Evolutionary conservation across 345 rosid species (phyloP).

Genomic region (Microthlaspi erraticum): DNA sequence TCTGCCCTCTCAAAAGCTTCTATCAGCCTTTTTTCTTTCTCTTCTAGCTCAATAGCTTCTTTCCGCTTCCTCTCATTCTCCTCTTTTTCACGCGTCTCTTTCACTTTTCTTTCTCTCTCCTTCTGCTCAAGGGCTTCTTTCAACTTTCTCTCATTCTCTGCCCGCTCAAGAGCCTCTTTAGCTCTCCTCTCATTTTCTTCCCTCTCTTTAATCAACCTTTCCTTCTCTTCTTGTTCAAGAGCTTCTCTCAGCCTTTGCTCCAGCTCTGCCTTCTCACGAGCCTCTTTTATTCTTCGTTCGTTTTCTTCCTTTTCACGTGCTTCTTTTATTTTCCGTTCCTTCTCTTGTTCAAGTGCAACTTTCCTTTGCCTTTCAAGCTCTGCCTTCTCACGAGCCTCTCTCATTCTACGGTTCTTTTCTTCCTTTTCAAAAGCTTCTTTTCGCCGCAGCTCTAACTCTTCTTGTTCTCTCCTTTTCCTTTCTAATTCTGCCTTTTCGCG

Average conservation of each 20-base stretch:
- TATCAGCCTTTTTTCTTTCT: constrained; percentile 42
- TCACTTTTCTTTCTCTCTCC: constrained; percentile 46
- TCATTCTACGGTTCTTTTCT: constrained; percentile 52
- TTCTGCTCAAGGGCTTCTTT: constrained; percentile 43
- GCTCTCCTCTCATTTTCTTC: constrained; percentile 55
- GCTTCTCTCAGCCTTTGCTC: constrained; percentile 49
- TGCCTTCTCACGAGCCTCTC: constrained; percentile 47
- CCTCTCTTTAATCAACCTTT: constrained; percentile 53
- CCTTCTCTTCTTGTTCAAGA: constrained; percentile 55
- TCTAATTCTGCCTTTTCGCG: constrained; percentile 45
- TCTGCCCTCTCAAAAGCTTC: constrained; percentile 48
- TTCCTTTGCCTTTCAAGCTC: constrained; percentile 41
- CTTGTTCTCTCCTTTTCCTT: constrained; percentile 47
- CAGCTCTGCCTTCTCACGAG: constrained; percentile 49
- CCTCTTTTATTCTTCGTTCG: constrained; percentile 48
- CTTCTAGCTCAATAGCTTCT: constrained; percentile 50
- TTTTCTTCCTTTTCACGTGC: constrained; percentile 45
- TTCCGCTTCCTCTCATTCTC: constrained; percentile 49
- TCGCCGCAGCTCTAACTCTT: constrained; percentile 44
- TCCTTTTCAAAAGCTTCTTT: constrained; percentile 49
- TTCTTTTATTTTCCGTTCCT: constrained; percentile 46
- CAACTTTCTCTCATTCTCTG: constrained; percentile 46
- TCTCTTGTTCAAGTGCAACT: constrained; percentile 44
- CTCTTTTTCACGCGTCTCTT: constrained; percentile 53
- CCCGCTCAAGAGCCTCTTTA: constrained; percentile 48